Evolutionary conservation across 352 stramenopile species (phyloP), one percentile per base, ranked within the genome.

Genomic region (Phytopythium delawarense): DNA sequence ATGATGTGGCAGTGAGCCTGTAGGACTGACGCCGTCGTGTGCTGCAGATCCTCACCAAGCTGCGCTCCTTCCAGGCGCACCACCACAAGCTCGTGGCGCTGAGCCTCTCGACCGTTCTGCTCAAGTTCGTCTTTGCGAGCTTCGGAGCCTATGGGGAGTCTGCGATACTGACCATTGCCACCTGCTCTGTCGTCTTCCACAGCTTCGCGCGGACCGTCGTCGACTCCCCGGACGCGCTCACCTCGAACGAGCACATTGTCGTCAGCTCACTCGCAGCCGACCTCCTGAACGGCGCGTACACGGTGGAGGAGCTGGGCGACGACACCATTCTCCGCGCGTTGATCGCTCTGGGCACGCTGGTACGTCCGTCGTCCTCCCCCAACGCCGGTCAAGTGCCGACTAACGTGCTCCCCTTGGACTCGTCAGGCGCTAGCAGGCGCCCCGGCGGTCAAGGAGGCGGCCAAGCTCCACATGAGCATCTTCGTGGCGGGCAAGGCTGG

Each of bases 251-350:
- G 30, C 65, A 75, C 30, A 63, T 87, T 0, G 65, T 78, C 2
- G 64, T 89, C 37, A 71, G 79, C 42, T 86, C 81, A 2, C 57
- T 81, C 28, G 69, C 72, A 2, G 81, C 77, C 59, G 72, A 81
- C 21, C 62, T 89, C 25, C 56, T 91, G 23, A 85, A 84, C 48
- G 70, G 78, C 25, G 61, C 77, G 11, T 72, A 72, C 32, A 67
- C 76, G 15, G 61, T 94, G 20, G 67, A 84, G 45, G 77, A 91
- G 48, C 62, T 90, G n/a, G 80, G 81, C n/a, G 84, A 94, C 61
- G 84, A 94, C 59, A 78, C 82, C 7, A 76, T 93, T 53, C 66
- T 92, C 53, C 83, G 86, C 53, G 75, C 74, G 11, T 64, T 94
- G 20, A 72, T 91, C 32, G 63, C 84, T 7, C 76, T 93, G 35